Evolutionary conservation across 495 filamentous ascomycete genomes (phyloP).

Genomic region (Xylaria longipes): DNA sequence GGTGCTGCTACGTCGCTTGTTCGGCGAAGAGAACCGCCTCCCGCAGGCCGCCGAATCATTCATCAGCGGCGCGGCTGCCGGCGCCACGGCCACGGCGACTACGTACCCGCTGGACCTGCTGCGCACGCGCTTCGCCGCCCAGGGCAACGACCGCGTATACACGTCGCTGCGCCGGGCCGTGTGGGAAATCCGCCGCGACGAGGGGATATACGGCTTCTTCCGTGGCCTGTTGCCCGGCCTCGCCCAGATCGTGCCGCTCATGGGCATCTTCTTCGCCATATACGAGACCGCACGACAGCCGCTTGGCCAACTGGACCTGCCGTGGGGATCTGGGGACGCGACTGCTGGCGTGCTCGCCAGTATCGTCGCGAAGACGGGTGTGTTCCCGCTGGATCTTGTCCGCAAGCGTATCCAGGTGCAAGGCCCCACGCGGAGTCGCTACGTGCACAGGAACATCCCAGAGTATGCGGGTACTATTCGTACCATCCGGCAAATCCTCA

Average conservation of each 20-base stretch:
- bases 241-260: constrained; percentile 89
- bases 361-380: constrained; percentile 81
- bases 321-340: constrained; percentile 80
- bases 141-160: constrained; percentile 86
- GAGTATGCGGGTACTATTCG: constrained; percentile 72
- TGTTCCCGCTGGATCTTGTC: constrained; percentile 94
- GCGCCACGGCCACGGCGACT: constrained; percentile 76
- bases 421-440: constrained; percentile 78
- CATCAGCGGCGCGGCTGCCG: constrained; percentile 79
- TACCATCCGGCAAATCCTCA: constrained; percentile 71
- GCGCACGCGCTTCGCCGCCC: constrained; percentile 92
- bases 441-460: constrained; percentile 88
- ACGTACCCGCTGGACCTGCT: constrained; percentile 96
- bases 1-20: constrained; percentile 57
- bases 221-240: constrained; percentile 81
- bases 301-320: constrained; percentile 61
- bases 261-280: constrained; percentile 92
- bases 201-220: constrained; percentile 83
- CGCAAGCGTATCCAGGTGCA: constrained; percentile 95
- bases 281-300: constrained; percentile 76
- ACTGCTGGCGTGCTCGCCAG: constrained; percentile 79
- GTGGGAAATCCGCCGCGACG: constrained; percentile 71
- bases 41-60: constrained; percentile 70
- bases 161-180: constrained; percentile 69
- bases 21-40: constrained; percentile 40